phyloP scores from a whole-genome alignment of 495 filamentous ascomycete genomes.

The Achaetomiella virescens region DNA sequence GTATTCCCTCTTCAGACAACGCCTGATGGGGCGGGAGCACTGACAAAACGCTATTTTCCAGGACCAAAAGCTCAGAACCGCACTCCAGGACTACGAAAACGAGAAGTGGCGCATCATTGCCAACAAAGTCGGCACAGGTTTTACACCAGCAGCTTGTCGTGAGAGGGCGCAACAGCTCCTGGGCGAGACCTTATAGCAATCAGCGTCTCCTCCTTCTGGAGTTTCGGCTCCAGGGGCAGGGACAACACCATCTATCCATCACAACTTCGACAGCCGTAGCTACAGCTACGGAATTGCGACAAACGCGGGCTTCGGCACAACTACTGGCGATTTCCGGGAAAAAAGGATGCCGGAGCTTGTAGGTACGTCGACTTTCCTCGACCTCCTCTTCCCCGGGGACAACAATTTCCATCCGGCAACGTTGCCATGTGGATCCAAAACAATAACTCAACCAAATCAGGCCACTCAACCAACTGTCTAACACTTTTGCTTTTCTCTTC shows the following conservation, averaged over 20 bases:
- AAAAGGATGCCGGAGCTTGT: too few relatives aligned
- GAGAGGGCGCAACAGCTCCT: conserved; percentile 63
- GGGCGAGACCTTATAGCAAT: conserved; percentile 50
- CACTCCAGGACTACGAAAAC: conserved; percentile 81
- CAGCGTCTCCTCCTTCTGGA: conserved; percentile 44
- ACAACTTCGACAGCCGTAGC: conserved; percentile 15
- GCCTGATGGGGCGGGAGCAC: neutral
- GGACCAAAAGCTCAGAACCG: conserved; percentile 71
- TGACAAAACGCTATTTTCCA: conserved; percentile 30
- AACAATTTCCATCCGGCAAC: too few relatives aligned
- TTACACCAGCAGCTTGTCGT: conserved; percentile 76
- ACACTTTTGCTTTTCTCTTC: neutral
- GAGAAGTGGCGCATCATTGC: conserved; percentile 86
- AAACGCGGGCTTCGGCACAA: neutral
- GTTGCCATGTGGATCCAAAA: too few relatives aligned
- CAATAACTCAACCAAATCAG: too few relatives aligned
- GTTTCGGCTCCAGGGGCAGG: conserved; percentile 47
- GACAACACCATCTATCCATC: conserved; percentile 41
- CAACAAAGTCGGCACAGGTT: conserved; percentile 78
- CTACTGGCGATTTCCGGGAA: too few relatives aligned
- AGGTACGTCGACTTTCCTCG: too few relatives aligned
- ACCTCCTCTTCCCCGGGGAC: neutral
- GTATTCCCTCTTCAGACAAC: conserved; percentile 23
- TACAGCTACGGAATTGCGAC: conserved; percentile 21
- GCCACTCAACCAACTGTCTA: too few relatives aligned